phyloP scores from a whole-genome alignment of 2,329 filamentous ascomycete genomes.

The Fusarium subtropicale region DNA sequence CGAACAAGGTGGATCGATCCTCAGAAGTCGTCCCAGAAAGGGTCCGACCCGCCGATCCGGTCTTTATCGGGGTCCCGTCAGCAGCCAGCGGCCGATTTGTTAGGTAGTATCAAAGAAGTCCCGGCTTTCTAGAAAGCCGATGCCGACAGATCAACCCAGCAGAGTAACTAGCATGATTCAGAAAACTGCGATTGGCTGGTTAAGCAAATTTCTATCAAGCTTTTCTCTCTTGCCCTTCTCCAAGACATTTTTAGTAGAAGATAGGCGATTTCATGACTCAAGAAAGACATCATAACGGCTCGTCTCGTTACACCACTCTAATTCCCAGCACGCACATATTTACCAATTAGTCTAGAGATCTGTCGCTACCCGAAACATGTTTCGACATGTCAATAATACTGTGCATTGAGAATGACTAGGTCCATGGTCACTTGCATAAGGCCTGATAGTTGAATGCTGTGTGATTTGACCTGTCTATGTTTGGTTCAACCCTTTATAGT shows the following conservation, averaged over 20 bases:
- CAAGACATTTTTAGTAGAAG: background rate
- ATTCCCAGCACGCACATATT: background rate
- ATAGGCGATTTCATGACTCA: slow-evolving; percentile 13
- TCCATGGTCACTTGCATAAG: background rate
- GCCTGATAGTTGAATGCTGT: background rate
- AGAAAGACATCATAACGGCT: background rate
- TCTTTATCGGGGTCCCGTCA: slow-evolving; percentile 30
- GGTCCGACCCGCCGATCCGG: slow-evolving; percentile 34
- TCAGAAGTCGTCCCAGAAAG: slow-evolving; percentile 14
- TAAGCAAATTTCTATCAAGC: background rate
- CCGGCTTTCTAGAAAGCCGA: slow-evolving; percentile 19
- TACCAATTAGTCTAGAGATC: background rate
- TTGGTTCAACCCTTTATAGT: background rate
- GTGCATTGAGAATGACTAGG: background rate
- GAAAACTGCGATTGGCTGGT: slow-evolving; percentile 6
- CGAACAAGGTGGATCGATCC: slow-evolving; percentile 36
- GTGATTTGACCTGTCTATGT: background rate
- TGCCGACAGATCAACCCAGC: slow-evolving; percentile 7
- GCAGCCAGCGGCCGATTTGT: slow-evolving; percentile 23
- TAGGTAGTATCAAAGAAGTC: background rate
- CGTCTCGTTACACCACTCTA: slow-evolving; percentile 14
- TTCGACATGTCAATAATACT: slow-evolving; percentile 9
- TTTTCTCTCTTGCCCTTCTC: background rate
- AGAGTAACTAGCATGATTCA: slow-evolving; percentile 1
- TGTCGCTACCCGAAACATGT: slow-evolving; percentile 36